Percentiles rank a stretch among this genome's conserved stretches.
phyloP scores from a whole-genome alignment of 805 yeast genomes.

The Schizosaccharomyces japonicus region DNA sequence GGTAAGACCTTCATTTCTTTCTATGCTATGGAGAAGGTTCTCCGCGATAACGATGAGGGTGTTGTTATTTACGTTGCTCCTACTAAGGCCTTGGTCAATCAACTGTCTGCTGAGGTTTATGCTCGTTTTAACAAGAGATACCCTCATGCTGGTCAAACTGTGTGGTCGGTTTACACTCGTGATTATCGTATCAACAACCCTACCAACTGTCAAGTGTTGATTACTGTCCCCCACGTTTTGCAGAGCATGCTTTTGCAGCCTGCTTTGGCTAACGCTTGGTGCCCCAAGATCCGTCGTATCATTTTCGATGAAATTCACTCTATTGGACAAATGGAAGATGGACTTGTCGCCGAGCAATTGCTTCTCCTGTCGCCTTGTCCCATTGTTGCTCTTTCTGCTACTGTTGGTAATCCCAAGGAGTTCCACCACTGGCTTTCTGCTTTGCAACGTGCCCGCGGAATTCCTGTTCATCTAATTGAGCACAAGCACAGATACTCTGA shows the following conservation, averaged over 20 bases:
- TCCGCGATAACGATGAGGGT: constrained; percentile 1
- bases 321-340: constrained; percentile 5
- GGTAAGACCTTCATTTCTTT: constrained; percentile 5
- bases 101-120: constrained; percentile 3
- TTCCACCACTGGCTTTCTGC: constrained; percentile 5
- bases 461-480: neutral
- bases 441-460: neutral
- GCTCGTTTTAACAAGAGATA: constrained; percentile 3
- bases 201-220: neutral
- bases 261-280: constrained; percentile 3
- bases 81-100: constrained; percentile 4
- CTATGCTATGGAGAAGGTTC: constrained; percentile 4
- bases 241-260: constrained; percentile 2
- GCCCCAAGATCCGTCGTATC: constrained; percentile 2
- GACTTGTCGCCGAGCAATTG: neutral
- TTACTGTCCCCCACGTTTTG: constrained; percentile 5
- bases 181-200: constrained; percentile 3
- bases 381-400: constrained; percentile 4
- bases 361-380: constrained; percentile 1
- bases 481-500: constrained; percentile 3
- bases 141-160: constrained; percentile 5
- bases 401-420: constrained; percentile 3
- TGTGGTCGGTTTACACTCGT: constrained; percentile 2
- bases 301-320: constrained; percentile 5
- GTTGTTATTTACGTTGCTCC: constrained; percentile 3